These are phyloP conservation scores for Paramecium bursaria DNA, from an alignment of 73 alveolate species.

Conservation along the genomic window DNA sequence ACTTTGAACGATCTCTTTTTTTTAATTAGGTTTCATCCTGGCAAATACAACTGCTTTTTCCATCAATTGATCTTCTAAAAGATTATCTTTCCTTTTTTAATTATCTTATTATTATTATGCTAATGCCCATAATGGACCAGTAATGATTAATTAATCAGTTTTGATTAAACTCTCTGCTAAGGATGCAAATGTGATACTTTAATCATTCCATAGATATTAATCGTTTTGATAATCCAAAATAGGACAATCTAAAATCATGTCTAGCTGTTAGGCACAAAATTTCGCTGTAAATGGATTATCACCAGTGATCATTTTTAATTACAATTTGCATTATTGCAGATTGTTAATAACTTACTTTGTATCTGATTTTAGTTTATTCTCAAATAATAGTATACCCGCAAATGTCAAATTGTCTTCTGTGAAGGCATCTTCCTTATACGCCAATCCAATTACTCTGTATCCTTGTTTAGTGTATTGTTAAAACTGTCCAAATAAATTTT, in stretches of 20 bases:
- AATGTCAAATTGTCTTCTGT: slow-evolving; percentile 63
- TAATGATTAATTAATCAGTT: neutral
- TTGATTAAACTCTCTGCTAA: neutral
- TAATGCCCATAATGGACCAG: neutral
- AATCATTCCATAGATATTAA: too few species aligned
- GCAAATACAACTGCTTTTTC: slow-evolving; percentile 38
- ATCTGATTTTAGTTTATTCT: slow-evolving; percentile 61
- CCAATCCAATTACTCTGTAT: slow-evolving; percentile 61
- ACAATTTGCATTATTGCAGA: slow-evolving; percentile 32
- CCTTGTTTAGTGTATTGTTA: slow-evolving; percentile 44
- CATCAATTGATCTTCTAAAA: too few species aligned
- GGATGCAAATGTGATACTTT: too few species aligned
- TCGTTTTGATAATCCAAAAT: too few species aligned
- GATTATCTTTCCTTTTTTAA: too few species aligned
- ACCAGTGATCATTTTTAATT: slow-evolving; percentile 62
- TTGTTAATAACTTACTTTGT: slow-evolving; percentile 43
- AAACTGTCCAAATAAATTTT: slow-evolving; percentile 1
- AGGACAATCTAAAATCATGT: too few species aligned
- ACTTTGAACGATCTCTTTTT: slow-evolving; percentile 42
- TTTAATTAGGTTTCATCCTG: slow-evolving; percentile 66
- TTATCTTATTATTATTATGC: too few species aligned
- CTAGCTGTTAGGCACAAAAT: slow-evolving; percentile 7
- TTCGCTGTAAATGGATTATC: slow-evolving; percentile 67
- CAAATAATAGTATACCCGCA: slow-evolving; percentile 62
- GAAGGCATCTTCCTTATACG: slow-evolving; percentile 22